Percentiles rank a stretch among this genome's conserved stretches.
phyloP scores from a whole-genome alignment of 768 basidiomycete genomes.

The Lentinula raphanica region DNA sequence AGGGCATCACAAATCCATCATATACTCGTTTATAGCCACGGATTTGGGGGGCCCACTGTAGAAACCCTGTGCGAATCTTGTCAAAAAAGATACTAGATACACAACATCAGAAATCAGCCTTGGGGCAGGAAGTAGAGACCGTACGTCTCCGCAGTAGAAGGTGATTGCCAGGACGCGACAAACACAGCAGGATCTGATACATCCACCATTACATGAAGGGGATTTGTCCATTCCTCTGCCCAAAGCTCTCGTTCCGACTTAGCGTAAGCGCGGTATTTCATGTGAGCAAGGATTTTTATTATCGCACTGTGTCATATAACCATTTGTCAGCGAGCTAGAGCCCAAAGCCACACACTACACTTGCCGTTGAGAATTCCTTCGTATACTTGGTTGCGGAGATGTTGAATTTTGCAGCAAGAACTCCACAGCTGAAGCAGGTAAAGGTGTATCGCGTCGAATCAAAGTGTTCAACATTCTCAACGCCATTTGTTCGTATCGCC shows the following conservation, averaged over 20 bases:
- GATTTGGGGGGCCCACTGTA: conserved; percentile 63
- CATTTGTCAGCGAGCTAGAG: not conserved
- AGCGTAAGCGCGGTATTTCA: conserved; percentile 76
- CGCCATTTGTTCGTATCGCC: conserved; percentile 78
- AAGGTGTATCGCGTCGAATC: conserved; percentile 56
- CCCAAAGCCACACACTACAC: conserved; percentile 8
- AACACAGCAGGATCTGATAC: conserved; percentile 48
- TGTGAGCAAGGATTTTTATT: conserved; percentile 57
- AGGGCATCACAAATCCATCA: conserved; percentile 34
- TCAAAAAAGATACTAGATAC: conserved; percentile 49
- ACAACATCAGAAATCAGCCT: not conserved
- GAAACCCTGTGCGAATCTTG: conserved; percentile 72
- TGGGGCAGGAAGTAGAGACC: not conserved
- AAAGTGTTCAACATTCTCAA: conserved; percentile 54
- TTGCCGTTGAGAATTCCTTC: conserved; percentile 61
- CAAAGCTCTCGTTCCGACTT: conserved; percentile 60
- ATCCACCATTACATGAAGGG: conserved; percentile 41
- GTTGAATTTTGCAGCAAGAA: conserved; percentile 62
- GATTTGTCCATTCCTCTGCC: conserved; percentile 68
- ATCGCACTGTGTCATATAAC: conserved; percentile 48
- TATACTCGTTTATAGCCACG: conserved; percentile 50
- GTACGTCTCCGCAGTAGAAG: conserved; percentile 33
- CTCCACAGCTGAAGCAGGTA: conserved; percentile 46
- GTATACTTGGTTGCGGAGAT: conserved; percentile 70
- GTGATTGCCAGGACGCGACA: conserved; percentile 36